Percentiles rank a stretch among this genome's conserved stretches.
phyloP scores from a whole-genome alignment of 2,329 filamentous ascomycete genomes.

The Lizonia empirigonia region DNA sequence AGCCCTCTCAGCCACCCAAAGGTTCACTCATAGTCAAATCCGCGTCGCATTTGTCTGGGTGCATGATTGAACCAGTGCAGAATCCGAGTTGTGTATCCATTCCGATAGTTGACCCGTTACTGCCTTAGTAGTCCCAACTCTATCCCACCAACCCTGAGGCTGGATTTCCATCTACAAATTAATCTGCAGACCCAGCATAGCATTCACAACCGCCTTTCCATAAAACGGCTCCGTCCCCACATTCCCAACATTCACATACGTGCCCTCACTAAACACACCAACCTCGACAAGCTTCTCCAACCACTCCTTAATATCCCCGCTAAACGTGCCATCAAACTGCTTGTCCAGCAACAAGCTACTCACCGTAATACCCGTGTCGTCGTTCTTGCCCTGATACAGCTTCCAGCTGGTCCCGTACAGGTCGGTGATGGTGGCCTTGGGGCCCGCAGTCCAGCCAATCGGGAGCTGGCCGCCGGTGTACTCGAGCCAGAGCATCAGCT shows the following conservation, averaged over 20 bases:
- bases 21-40: too few relatives aligned
- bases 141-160: neutral
- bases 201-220: constrained; percentile 27
- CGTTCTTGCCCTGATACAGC: constrained; percentile 52
- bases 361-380: constrained; percentile 52
- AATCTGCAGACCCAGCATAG: constrained; percentile 30
- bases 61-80: too few relatives aligned
- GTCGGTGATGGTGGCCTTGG: constrained; percentile 24
- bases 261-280: constrained; percentile 45
- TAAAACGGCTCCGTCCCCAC: constrained; percentile 41
- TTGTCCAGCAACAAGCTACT: constrained; percentile 47
- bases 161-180: constrained; percentile 14
- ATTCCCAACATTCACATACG: constrained; percentile 54
- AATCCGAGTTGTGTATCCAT: too few relatives aligned
- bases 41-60: too few relatives aligned
- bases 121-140: too few relatives aligned
- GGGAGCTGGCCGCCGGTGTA: constrained; percentile 54
- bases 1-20: too few relatives aligned
- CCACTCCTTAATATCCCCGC: constrained; percentile 53
- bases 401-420: constrained; percentile 50
- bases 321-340: constrained; percentile 49
- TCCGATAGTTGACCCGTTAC: too few relatives aligned
- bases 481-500: constrained; percentile 55
- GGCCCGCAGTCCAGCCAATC: constrained; percentile 48
- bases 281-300: constrained; percentile 47